A percentile compares a stretch with the other conserved stretches of the same genome.
Evolutionary conservation across 148 eudicot genomes (phyloP).

Genomic region (Salicornia ramosissima): DNA sequence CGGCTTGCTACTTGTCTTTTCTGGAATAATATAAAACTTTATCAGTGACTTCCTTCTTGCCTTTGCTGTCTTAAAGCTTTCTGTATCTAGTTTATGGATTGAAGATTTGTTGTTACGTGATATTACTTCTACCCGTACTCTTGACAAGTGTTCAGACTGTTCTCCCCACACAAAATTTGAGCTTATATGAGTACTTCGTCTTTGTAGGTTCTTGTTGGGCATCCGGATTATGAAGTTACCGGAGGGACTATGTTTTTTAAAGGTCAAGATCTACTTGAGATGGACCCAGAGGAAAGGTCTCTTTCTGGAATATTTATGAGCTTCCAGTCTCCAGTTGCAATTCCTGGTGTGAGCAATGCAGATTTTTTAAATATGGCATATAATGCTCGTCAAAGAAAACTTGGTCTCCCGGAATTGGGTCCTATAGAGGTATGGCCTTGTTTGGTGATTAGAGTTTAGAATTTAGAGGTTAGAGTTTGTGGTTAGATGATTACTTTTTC

Average conservation of each 20-base stretch:
- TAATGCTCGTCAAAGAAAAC: constrained; percentile 84
- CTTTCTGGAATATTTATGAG: constrained; percentile 91
- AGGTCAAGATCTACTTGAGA: constrained; percentile 88
- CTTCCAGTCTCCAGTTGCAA: constrained; percentile 95
- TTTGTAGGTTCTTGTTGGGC: constrained; percentile 88
- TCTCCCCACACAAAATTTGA: constrained; percentile 4
- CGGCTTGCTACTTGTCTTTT: neutral
- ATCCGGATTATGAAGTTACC: constrained; percentile 94
- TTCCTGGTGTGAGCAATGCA: constrained; percentile 95
- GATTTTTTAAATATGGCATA: constrained; percentile 94
- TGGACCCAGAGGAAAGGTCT: constrained; percentile 96
- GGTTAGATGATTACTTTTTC: too few species aligned
- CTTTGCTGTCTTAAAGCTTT: neutral
- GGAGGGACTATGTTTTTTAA: constrained; percentile 74
- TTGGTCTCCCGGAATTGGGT: constrained; percentile 79
- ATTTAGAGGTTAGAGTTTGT: too few species aligned
- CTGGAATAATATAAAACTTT: neutral
- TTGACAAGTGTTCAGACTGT: constrained; percentile 13
- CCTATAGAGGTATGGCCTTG: constrained; percentile 82
- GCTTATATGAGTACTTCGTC: constrained; percentile 4
- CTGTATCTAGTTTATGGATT: neutral
- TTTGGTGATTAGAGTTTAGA: too few species aligned
- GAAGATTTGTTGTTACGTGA: neutral
- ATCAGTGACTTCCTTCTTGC: neutral
- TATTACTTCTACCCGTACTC: neutral